These are phyloP conservation scores for Microcyclosporella mali DNA, from an alignment of 2,329 filamentous ascomycete genomes.

Conservation along the genomic window DNA sequence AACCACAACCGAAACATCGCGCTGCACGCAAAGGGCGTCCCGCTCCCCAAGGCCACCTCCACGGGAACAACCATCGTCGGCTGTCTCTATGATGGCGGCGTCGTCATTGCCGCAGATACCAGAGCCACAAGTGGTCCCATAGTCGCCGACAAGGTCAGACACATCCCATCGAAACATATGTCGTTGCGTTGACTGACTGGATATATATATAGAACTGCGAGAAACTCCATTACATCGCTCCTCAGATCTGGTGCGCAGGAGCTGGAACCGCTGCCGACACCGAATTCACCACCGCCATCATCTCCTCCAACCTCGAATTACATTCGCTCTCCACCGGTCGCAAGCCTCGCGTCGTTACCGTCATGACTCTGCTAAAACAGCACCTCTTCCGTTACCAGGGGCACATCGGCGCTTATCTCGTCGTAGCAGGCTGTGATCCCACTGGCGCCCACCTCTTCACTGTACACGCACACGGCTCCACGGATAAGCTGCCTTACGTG, in stretches of 20 bases:
- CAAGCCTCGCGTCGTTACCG: slow-evolving; percentile 93
- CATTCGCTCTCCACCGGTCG: slow-evolving; percentile 94
- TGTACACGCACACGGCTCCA: slow-evolving; percentile 95
- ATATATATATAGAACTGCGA: slow-evolving; percentile 71
- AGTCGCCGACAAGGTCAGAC: slow-evolving; percentile 83
- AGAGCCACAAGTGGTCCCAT: slow-evolving; percentile 95
- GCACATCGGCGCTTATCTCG: slow-evolving; percentile 94
- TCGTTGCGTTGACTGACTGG: slow-evolving; percentile 10
- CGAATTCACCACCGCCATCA: slow-evolving; percentile 97
- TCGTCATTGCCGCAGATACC: slow-evolving; percentile 97
- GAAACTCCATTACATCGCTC: slow-evolving; percentile 97
- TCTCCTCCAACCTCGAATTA: slow-evolving; percentile 96
- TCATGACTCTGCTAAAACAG: slow-evolving; percentile 99
- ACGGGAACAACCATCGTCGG: slow-evolving; percentile 98
- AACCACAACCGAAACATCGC: slow-evolving; percentile 99
- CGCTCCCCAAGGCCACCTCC: slow-evolving; percentile 93
- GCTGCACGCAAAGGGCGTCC: slow-evolving; percentile 87
- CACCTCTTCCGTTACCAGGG: slow-evolving; percentile 98
- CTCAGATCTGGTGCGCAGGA: slow-evolving; percentile 98
- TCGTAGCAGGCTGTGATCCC: slow-evolving; percentile 92
- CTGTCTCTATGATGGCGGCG: slow-evolving; percentile 91
- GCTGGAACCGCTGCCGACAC: slow-evolving; percentile 97
- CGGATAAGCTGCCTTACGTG: slow-evolving; percentile 97
- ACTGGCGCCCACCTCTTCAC: slow-evolving; percentile 95
- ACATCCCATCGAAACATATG: no score